Base-by-base conservation (phyloP, 768 basidiomycete genomes). In the Vararia minispora region DNA sequence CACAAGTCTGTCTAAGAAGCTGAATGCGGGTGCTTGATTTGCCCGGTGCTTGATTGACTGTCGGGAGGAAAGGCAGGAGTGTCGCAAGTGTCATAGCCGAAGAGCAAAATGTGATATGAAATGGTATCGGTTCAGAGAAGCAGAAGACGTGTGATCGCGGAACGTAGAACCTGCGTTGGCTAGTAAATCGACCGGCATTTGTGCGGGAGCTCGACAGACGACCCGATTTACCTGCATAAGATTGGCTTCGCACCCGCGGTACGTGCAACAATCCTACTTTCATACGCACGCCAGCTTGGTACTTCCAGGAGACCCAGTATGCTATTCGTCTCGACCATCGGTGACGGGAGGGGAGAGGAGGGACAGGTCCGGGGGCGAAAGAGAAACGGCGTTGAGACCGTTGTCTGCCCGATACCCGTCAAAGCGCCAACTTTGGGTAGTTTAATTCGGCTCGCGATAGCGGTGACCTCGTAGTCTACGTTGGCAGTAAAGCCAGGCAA, bases 311-410 rank as follows among this genome's bases (percentile, higher is more conserved):
- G 76, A 10, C 71, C 73, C 27, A 52, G 47, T 12, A 46, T 51
- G 11, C 48, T 31, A 23, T 52, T 48, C 12, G 24, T 41, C 9
- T 46, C 25, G 30, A 50, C 37, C 33, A 79, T 56, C 22, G 72
- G 64, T 7, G 53, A 42, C 12, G 79, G 81, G 22, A 74, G 52
- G 7, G 72, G 63, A 0, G 52, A 54, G 1, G 72, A 61, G 3
- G 83, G 79, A 26, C 77, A 68, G 30, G 74, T 72, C 6, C 78
- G 77, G 21, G 81, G 83, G 41, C 65, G 60, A 48, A 84, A 84
- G 14, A 72, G 52, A 52, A 86, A 75, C 2, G 72, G 65, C 2
- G 78, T 77, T 10, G 70, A 69, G 23, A 82, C 56, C 14, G 63
- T 58, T 28, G 76, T 83, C 32, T 37, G 33, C 38, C 12, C 22